Evolutionary conservation across 129 eudicot species (phyloP), one percentile per base, ranked within the genome.

Genomic region (Tagetes erecta): DNA sequence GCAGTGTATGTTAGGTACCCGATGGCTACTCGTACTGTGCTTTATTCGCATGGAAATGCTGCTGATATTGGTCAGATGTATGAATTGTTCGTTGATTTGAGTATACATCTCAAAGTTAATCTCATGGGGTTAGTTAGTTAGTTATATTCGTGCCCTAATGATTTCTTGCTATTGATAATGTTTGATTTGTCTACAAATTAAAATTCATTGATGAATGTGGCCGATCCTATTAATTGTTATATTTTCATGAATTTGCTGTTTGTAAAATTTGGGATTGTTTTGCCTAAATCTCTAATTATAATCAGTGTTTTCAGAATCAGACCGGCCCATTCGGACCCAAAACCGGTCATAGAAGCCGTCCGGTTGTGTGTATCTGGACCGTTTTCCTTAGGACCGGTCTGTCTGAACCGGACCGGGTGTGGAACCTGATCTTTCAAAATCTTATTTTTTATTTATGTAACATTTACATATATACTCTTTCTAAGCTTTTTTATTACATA

Each of bases 21-120:
- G 7, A 86, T 87, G 97, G 96, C 97, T 33, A 83, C 86, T 12
- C 73, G 86, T 0, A 88, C 97, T 3, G 50, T 91, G 72, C 89
- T 91, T 76, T 91, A 91, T 72, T 88, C 96, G 6, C 97, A 88
- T 72, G 97, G 97, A 6, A 91, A 91, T 83, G 97, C 97, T 10
- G 96, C 97, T 65, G 96, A 91, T 88, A 75, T 91, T 40, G 97
- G 97, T 2, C 96, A 91, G 87, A 91, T 91, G 97, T 91, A 91
- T 59, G 91, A 91, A 71, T 87, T 91, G 60, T 88, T 91, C 74
- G 67, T 86, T 56, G 92, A 91, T 75, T 84, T 91, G 86, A 86
- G 97, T 80, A 86, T 86, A 33, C 92, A 88, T 59, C 87, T 88
- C 73, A 76, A 82, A 49, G 86, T 88, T 59, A 91, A 91, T 85